phyloP scores from a whole-genome alignment of 2,329 filamentous ascomycete species.

The Scolecobasidium constrictum region DNA sequence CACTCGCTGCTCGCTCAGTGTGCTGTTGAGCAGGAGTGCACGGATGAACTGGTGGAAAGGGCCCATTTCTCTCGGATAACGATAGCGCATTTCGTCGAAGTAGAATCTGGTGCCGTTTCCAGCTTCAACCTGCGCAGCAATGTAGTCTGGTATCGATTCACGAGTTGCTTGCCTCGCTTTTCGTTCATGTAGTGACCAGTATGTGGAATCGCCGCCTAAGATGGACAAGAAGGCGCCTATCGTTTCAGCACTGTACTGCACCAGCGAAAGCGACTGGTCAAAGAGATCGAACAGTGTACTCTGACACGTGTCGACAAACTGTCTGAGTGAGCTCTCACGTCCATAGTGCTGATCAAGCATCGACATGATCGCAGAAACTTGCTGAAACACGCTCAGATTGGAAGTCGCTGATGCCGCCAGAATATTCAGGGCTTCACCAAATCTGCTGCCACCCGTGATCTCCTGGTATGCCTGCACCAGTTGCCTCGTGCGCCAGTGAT shows the following conservation, averaged over 20 bases:
- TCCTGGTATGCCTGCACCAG: not conserved
- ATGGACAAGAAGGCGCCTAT: constrained; percentile 6
- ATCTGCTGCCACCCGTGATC: not conserved
- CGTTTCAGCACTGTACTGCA: constrained; percentile 4
- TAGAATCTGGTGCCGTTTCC: not conserved
- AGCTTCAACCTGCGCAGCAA: not conserved
- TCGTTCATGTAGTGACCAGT: constrained; percentile 7
- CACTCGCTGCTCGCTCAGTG: not conserved
- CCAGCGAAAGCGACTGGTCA: not conserved
- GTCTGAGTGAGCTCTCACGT: not conserved
- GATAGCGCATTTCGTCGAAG: constrained; percentile 1
- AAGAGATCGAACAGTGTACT: constrained; percentile 1
- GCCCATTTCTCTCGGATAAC: constrained; percentile 6
- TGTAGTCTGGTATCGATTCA: not conserved
- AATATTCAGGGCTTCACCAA: not conserved
- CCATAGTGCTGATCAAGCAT: not conserved
- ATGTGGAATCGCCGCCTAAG: constrained; percentile 3
- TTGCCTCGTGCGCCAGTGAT: not conserved
- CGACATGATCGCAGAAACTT: constrained; percentile 2
- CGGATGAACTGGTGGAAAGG: constrained; percentile 5
- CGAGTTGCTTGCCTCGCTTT: not conserved
- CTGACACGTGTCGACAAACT: not conserved
- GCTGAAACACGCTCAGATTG: constrained; percentile 2
- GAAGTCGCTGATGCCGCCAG: not conserved
- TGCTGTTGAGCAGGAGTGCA: constrained; percentile 2